Conservation (phyloP, 176 grass and related monocot species). For the Metroxylon sagu region DNA sequence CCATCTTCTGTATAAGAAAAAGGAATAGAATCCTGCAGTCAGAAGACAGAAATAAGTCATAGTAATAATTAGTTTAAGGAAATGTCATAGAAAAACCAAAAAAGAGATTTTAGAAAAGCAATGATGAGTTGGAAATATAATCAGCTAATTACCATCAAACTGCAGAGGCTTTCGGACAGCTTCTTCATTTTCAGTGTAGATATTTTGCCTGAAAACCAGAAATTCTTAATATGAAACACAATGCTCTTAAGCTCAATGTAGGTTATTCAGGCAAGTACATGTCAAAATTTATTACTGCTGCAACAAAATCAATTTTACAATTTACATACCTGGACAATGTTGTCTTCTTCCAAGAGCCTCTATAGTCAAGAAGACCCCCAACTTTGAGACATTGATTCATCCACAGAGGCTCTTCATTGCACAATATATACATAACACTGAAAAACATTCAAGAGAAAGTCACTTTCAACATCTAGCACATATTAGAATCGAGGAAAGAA, state of each 20-base stretch:
- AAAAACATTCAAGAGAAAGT: neutral
- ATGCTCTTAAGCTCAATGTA: neutral
- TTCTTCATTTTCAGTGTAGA: slow-evolving; percentile 34
- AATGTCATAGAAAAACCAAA: neutral
- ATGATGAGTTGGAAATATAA: neutral
- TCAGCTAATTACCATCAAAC: slow-evolving; percentile 65
- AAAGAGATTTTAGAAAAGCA: neutral
- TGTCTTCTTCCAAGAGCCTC: slow-evolving; percentile 79
- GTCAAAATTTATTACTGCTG: neutral
- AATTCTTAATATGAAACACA: slow-evolving; percentile 17
- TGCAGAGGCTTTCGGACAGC: slow-evolving; percentile 41
- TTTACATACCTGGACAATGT: slow-evolving; percentile 44
- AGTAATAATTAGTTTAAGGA: neutral
- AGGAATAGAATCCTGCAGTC: slow-evolving; percentile 73
- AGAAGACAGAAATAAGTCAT: neutral
- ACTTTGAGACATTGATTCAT: slow-evolving; percentile 86
- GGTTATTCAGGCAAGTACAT: neutral
- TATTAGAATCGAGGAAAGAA: too few species aligned
- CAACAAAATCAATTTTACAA: slow-evolving; percentile 5
- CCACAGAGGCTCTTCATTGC: slow-evolving; percentile 98
- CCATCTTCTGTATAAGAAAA: slow-evolving; percentile 86
- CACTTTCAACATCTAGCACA: neutral
- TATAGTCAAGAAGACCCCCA: slow-evolving; percentile 70
- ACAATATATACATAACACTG: slow-evolving; percentile 96
- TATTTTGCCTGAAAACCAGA: slow-evolving; percentile 51